Evolutionary conservation across 2,329 filamentous ascomycete genomes (phyloP), one percentile per base, ranked within the genome.

Genomic region (Fonsecaea nubica): DNA sequence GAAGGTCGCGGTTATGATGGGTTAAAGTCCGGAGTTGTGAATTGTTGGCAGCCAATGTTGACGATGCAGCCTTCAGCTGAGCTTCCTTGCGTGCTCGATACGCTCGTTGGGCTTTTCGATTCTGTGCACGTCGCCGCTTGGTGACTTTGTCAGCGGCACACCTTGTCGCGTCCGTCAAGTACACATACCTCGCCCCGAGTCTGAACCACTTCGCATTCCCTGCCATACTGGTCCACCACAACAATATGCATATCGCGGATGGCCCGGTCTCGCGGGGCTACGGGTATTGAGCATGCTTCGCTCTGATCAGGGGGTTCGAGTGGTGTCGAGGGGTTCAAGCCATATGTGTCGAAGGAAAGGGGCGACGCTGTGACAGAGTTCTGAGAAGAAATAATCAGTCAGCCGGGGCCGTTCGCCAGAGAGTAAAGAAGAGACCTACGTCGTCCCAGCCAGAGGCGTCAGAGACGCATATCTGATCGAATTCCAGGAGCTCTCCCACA

Each of bases 31-130:
- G 25, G n/a, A 61, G 35, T 36, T 61, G 58, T 6, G 58, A 53
- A 7, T 61, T 45, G 13, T 61, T 53, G 18, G 35, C 35, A 18
- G 45, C 33, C 50, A 61, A 61, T 9, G 48, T 54, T 48, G 58
- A 61, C 10, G 58, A 61, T 30, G 58, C 58, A 40, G 45, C 18
- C 40, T 63, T 58, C 42, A 71, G 55, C 36, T 66, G 67, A 25
- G 67, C 60, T 45, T 71, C 68, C 48, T 70, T 70, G 30, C 69
- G 69, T 45, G 67, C 65, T 9, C 69, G 68, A 40, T 71, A 71
- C 15, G 69, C 69, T 18, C 69, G 56, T 59, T 71, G 69, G 12
- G 69, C 69, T 10, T 66, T 55, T 15, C 69, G 59, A 42, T 66
- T 66, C n/a, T 66, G 64, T n/a, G 58, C 64, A 10, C 64, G 55